phyloP scores from a whole-genome alignment of 2,329 filamentous ascomycete genomes.

The Fusarium algeriense region DNA sequence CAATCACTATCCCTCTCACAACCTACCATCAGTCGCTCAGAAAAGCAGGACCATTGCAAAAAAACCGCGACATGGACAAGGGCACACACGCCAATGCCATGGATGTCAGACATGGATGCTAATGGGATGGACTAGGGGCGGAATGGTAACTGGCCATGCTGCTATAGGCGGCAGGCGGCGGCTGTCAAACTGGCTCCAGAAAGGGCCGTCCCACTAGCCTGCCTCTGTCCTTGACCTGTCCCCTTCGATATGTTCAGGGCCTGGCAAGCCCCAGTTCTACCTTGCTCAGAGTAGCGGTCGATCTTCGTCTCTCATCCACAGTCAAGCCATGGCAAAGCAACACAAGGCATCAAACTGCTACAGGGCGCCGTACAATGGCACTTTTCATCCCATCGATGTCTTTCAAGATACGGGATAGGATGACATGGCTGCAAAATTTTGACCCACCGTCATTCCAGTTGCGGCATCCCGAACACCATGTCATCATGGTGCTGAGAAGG shows the following conservation, averaged over 20 bases:
- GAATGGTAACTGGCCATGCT: conserved; percentile 43
- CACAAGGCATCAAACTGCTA: conserved; percentile 20
- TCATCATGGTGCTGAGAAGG: conserved; percentile 35
- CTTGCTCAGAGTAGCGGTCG: conserved; percentile 41
- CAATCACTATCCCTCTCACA: conserved; percentile 11
- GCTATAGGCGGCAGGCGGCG: conserved; percentile 43
- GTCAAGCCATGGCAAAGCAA: conserved; percentile 31
- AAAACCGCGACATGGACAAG: conserved; percentile 24
- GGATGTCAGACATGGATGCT: conserved; percentile 36
- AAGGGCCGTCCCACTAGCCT: conserved; percentile 48
- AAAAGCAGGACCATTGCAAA: conserved; percentile 19
- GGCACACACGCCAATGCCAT: conserved; percentile 24
- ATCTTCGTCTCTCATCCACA: conserved; percentile 30
- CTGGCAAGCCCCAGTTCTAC: conserved; percentile 39
- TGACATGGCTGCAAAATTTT: conserved; percentile 24
- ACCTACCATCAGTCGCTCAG: conserved; percentile 24
- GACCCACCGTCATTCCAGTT: conserved; percentile 49
- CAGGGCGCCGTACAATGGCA: conserved; percentile 3
- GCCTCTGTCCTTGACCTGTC: conserved; percentile 31
- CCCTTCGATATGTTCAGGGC: conserved; percentile 24
- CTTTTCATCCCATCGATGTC: conserved; percentile 16
- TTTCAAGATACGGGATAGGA: conserved; percentile 28
- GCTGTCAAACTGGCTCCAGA: conserved; percentile 48
- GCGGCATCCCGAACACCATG: conserved; percentile 45
- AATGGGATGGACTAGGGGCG: conserved; percentile 39